Evolutionary conservation across 2,329 filamentous ascomycete genomes (phyloP), one percentile per base, ranked within the genome.

Genomic region (Colletotrichum trifolii): DNA sequence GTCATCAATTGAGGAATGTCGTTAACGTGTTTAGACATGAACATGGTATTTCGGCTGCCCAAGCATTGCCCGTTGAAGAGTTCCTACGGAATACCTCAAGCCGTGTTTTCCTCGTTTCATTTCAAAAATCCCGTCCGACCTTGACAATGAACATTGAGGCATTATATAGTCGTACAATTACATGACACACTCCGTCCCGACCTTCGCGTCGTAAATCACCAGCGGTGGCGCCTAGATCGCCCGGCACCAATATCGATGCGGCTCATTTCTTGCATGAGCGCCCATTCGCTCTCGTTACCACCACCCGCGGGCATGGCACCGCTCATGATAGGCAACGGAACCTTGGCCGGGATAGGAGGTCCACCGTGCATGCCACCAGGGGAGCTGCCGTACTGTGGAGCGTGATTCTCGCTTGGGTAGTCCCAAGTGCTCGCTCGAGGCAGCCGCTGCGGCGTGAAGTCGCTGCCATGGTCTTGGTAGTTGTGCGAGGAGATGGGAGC

Each of bases 231-330:
- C 70, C 85, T 79, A 34, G 85, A 84, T 64, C 87, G 79, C 4
- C 87, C 88, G 33, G 80, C 80, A n/a, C 88, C 88, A 68, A 91
- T 85, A 70, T 91, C 87, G 67, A 91, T 90, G 52, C 82, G 81
- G 71, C 84, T 88, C 82, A 94, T 85, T 77, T 94, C 91, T 68
- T 92, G 83, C 76, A 91, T 85, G 56, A 94, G 77, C 17, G 89
- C 87, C 76, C 83, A 82, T 67, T 86, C 81, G 61, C 83, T 83
- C 34, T 77, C 75, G 13, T 74, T 77, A 55, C 75, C 78, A 39
- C 78, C 77, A 6, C 75, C 77, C 69, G 67, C 47, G 8, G 69
- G 62, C 53, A 75, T 68, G 36, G 71, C 75, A 38, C 79, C 81
- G 67, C 79, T 83, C 79, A 81, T 84, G n/a, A 76, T 59, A 34